These are phyloP conservation scores for Aspergillus terreus DNA, from an alignment of 2,329 filamentous ascomycete genomes.

Conservation along the genomic window DNA sequence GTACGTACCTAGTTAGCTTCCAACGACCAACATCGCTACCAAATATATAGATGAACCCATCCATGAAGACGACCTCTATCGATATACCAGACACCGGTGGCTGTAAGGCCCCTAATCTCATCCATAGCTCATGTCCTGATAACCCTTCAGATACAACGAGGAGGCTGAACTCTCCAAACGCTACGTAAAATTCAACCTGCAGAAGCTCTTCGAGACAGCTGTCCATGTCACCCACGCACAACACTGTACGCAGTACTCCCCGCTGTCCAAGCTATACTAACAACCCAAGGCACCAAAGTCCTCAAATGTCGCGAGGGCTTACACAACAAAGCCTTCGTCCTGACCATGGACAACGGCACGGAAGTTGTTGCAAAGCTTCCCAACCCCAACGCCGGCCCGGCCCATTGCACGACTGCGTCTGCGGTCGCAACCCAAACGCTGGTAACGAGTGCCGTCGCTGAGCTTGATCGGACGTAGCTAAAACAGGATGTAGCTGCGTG, in stretches of 20 bases:
- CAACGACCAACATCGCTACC: too few relatives aligned
- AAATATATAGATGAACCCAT: too few relatives aligned
- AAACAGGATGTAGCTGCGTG: slow-evolving; percentile 13
- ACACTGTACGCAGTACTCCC: too few relatives aligned
- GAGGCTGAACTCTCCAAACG: slow-evolving; percentile 23
- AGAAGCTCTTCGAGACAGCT: slow-evolving; percentile 23
- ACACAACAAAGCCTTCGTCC: slow-evolving; percentile 33
- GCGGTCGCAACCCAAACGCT: slow-evolving; percentile 25
- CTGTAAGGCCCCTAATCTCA: background rate
- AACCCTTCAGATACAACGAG: slow-evolving; percentile 22
- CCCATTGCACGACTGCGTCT: slow-evolving; percentile 17
- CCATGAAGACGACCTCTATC: background rate
- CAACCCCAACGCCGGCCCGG: slow-evolving; percentile 26
- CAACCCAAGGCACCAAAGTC: slow-evolving; percentile 20
- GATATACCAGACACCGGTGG: background rate
- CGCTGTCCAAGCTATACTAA: too few relatives aligned
- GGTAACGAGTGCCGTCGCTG: slow-evolving; percentile 7
- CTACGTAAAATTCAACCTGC: slow-evolving; percentile 27
- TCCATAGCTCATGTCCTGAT: background rate
- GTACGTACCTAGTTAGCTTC: too few relatives aligned
- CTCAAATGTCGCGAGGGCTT: slow-evolving; percentile 30
- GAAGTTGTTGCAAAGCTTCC: slow-evolving; percentile 28
- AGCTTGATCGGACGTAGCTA: too few relatives aligned
- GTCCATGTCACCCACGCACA: slow-evolving; percentile 15
- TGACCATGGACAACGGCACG: slow-evolving; percentile 29